These are phyloP conservation scores for Mortierella sp. DNA, from an alignment of 371 early-diverging fungal genomes.

Conservation along the genomic window DNA sequence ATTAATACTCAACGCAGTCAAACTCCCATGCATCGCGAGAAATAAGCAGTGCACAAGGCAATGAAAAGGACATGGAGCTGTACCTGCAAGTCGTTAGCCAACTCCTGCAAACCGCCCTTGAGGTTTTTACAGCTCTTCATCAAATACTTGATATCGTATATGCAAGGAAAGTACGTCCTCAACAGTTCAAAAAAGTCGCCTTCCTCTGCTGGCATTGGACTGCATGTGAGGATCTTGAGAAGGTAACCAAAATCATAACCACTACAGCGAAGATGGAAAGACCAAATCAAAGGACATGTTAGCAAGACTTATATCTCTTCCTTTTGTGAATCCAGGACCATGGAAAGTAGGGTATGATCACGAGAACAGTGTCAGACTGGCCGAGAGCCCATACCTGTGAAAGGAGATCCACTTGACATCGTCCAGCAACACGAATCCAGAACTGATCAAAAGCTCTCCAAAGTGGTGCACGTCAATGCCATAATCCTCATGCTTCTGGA, in stretches of 20 bases:
- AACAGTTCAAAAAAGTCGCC: constrained; percentile 96
- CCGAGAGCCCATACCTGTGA: constrained; percentile 81
- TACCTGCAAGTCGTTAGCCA: constrained; percentile 97
- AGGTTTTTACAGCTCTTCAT: constrained; percentile 97
- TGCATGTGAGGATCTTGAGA: constrained; percentile 95
- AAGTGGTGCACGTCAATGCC: constrained; percentile 99
- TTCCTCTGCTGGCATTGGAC: constrained; percentile 94
- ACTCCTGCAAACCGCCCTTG: constrained; percentile 99
- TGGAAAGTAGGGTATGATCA: background rate
- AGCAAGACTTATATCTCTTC: background rate
- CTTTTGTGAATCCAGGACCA: background rate
- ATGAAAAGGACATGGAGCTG: background rate
- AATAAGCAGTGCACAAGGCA: background rate
- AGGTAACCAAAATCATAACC: constrained; percentile 99
- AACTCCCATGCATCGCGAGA: too few species aligned
- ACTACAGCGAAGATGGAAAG: constrained; percentile 58
- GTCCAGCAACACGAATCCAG: constrained; percentile 95
- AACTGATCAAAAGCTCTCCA: constrained; percentile 97
- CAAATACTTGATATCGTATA: constrained; percentile 99
- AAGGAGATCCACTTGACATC: constrained; percentile 99
- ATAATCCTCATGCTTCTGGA: constrained; percentile 95
- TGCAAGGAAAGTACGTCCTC: constrained; percentile 95
- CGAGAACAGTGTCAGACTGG: background rate
- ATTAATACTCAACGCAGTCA: background rate
- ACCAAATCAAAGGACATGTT: background rate